Evolutionary conservation across 768 basidiomycete genomes (phyloP).

Genomic region (Amanita jacksonii): DNA sequence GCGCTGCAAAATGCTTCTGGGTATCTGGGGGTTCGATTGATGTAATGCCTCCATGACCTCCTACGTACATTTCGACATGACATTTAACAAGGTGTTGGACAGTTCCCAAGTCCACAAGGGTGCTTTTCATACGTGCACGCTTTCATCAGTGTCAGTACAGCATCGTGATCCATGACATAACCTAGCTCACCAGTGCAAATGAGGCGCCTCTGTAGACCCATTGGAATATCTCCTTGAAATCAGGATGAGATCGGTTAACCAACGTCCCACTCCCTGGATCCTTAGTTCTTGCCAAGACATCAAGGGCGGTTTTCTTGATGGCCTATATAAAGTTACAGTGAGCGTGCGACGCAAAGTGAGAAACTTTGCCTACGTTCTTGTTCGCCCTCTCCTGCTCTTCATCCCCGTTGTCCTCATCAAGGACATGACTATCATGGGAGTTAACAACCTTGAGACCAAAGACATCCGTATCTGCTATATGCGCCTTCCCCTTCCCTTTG

Average conservation of each 20-base stretch:
- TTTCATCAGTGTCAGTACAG: conserved; percentile 14
- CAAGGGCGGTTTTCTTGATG: conserved; percentile 34
- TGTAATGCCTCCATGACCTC: conserved; percentile 13
- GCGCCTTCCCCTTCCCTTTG: conserved; percentile 19
- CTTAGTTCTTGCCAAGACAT: conserved; percentile 29
- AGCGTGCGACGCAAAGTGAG: not conserved
- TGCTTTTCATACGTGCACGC: conserved; percentile 33
- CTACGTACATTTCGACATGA: conserved; percentile 39
- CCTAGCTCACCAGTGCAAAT: conserved; percentile 37
- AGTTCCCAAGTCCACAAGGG: conserved; percentile 24
- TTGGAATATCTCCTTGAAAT: conserved; percentile 42
- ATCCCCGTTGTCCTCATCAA: conserved; percentile 22
- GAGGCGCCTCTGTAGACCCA: conserved; percentile 37
- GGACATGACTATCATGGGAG: conserved; percentile 7
- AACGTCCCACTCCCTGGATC: conserved; percentile 25
- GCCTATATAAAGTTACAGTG: conserved; percentile 28
- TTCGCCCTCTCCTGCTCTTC: conserved; percentile 44
- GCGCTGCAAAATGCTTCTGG: not conserved
- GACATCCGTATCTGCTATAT: conserved; percentile 31
- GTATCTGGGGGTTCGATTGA: not conserved
- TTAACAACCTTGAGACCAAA: conserved; percentile 22
- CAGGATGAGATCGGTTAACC: conserved; percentile 34
- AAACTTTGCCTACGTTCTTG: conserved; percentile 38
- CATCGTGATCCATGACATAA: not conserved
- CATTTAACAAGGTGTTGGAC: conserved; percentile 31